Evolutionary conservation across 2,329 filamentous ascomycete genomes (phyloP).

Genomic region (Phaeomoniella chlamydospora): DNA sequence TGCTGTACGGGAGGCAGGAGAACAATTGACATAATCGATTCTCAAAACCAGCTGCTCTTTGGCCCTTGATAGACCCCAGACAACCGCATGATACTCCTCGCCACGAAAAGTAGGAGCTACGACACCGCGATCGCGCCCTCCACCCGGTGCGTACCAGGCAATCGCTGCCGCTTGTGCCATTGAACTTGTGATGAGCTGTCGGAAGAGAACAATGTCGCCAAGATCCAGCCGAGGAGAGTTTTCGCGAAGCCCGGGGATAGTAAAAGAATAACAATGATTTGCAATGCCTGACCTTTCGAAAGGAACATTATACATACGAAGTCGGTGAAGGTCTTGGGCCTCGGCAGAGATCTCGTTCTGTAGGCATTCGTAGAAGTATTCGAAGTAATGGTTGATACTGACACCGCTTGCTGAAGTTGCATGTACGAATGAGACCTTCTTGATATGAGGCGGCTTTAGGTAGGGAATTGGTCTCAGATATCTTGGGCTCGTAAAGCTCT

Average conservation of each 20-base stretch:
- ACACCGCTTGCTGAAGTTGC: constrained; percentile 5
- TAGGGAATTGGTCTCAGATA: constrained; percentile 8
- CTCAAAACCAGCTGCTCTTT: constrained; percentile 11
- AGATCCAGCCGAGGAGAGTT: constrained; percentile 10
- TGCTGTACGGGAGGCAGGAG: constrained; percentile 5
- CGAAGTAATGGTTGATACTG: constrained; percentile 6
- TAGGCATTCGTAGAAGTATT: constrained; percentile 13
- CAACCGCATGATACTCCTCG: constrained; percentile 11
- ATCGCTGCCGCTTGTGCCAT: constrained; percentile 7
- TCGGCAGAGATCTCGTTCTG: constrained; percentile 11
- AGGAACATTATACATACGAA: constrained; percentile 9
- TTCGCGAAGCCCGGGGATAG: constrained; percentile 13
- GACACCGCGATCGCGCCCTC: constrained; percentile 6
- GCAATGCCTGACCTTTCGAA: constrained; percentile 4
- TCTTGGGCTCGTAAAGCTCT: constrained; percentile 8
- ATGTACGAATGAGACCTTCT: constrained; percentile 3
- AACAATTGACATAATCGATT: constrained; percentile 6
- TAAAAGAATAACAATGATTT: constrained; percentile 10
- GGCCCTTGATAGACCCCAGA: constrained; percentile 9
- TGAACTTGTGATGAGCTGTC: constrained; percentile 12
- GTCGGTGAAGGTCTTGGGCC: constrained; percentile 6
- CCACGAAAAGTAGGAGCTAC: constrained; percentile 13
- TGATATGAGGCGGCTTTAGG: constrained; percentile 6
- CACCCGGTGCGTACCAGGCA: constrained; percentile 8
- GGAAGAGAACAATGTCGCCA: constrained; percentile 12